A percentile compares a stretch with the other conserved stretches of the same genome.
phyloP scores from a whole-genome alignment of 768 basidiomycete species.

The Pleurotus djamor region DNA sequence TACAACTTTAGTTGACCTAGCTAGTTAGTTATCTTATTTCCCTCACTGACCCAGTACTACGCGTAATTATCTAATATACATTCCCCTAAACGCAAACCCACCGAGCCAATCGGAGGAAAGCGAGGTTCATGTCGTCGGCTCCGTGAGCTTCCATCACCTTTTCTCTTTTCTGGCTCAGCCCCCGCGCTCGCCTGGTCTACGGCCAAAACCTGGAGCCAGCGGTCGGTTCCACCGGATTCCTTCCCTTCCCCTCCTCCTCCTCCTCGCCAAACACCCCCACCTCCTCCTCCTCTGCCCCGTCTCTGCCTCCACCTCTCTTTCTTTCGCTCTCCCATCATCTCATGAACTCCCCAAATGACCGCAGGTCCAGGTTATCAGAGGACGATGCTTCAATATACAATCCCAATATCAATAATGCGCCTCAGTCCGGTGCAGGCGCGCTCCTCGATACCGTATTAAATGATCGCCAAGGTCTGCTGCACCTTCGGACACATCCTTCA shows the following conservation, averaged over 20 bases:
- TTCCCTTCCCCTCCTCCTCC: slow-evolving; percentile 18
- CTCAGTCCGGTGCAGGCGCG: slow-evolving; percentile 3
- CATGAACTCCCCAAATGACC: slow-evolving; percentile 22
- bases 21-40: not conserved
- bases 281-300: slow-evolving; percentile 14
- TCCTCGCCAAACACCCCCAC: slow-evolving; percentile 14
- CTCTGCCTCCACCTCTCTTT: slow-evolving; percentile 8
- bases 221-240: slow-evolving; percentile 17
- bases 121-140: slow-evolving; percentile 27
- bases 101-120: slow-evolving; percentile 8
- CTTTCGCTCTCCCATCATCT: not conserved
- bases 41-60: not conserved
- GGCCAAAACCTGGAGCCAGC: slow-evolving; percentile 39
- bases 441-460: not conserved
- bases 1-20: not conserved
- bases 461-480: slow-evolving; percentile 5
- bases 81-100: slow-evolving; percentile 2
- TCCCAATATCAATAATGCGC: not conserved
- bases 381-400: not conserved
- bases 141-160: slow-evolving; percentile 29
- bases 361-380: slow-evolving; percentile 32
- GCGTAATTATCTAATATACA: slow-evolving; percentile 11
- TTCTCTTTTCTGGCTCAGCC: slow-evolving; percentile 39
- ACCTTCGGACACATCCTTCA: not conserved
- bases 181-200: slow-evolving; percentile 66